Percentiles rank a stretch among this genome's conserved stretches.
These are phyloP conservation scores for Durusdinium trenchii DNA, from an alignment of 73 alveolate genomes.

Conservation along the genomic window DNA sequence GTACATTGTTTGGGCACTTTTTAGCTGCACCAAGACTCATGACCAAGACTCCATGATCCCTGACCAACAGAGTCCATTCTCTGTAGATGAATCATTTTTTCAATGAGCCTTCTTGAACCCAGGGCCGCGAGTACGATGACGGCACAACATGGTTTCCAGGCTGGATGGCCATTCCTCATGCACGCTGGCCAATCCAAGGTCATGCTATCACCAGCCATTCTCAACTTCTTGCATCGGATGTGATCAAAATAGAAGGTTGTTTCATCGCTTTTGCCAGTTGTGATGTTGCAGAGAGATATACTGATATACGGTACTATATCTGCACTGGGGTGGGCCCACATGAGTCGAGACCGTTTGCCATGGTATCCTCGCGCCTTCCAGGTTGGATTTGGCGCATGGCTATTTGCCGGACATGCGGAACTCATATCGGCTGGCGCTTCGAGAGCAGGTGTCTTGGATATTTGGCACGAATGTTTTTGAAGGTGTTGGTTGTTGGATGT, in stretches of 20 bases:
- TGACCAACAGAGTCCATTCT: background rate
- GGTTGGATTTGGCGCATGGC: conserved; percentile 96
- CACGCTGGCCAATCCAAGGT: background rate
- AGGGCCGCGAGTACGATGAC: conserved; percentile 92
- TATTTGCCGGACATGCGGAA: conserved; percentile 69
- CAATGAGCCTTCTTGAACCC: background rate
- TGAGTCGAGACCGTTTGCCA: background rate
- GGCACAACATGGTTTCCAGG: conserved; percentile 91
- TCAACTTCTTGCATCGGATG: background rate
- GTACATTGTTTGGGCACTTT: background rate
- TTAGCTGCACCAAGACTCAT: background rate
- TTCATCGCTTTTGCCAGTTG: background rate
- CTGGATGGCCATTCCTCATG: background rate
- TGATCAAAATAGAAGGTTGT: background rate
- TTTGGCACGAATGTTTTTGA: background rate
- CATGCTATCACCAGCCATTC: background rate
- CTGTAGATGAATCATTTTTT: background rate
- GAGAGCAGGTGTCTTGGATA: conserved; percentile 57
- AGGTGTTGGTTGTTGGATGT: background rate
- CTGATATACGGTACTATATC: background rate
- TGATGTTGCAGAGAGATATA: background rate
- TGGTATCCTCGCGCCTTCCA: background rate
- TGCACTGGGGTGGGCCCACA: background rate
- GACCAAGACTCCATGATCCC: background rate
- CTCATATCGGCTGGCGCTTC: conserved; percentile 82